Base-by-base conservation (phyloP, 2,329 filamentous ascomycete genomes). In the Apiospora koreana region DNA sequence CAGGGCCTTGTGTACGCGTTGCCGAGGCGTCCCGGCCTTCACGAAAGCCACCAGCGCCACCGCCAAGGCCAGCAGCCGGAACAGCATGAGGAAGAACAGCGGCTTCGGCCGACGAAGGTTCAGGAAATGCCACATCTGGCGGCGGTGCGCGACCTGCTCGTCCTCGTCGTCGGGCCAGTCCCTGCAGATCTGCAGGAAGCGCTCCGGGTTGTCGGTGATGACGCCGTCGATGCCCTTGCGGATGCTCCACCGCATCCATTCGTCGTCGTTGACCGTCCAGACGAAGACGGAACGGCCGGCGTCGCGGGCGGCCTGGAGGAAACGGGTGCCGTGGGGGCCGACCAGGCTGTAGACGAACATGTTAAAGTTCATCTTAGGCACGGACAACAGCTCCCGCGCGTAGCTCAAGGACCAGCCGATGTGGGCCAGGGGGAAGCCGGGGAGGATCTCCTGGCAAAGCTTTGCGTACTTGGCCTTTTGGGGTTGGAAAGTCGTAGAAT, bases 221-320 rank as follows among this genome's bases (percentile, higher is more conserved):
- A 97, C 92, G 0, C 93, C 95, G 75, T 97, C 93, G 1, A 97
- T 83, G n/a, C 71, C 75, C 54, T 87, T 82, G 38, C 85, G 81
- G 43, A 97, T 89, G 73, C 89, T 87, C 94, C 94, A 97, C 75
- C 90, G 87, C 95, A 98, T 98, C 81, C 90, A 88, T 67, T 86
- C 84, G 72, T 89, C 87, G 18, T 92, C 87, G 78, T 98, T 97
- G 67, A 97, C 93, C 0, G 95, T 98, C 95, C 95, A 98, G 0
- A 90, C 87, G 75, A 92, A 91, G 5, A 98, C 83, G 4, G 87
- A 86, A 28, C 92, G 86, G 21, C 85, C 82, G 1, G 84, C 82
- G 65, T 82, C 79, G 71, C 86, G 86, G 35, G 89, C 88, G 69
- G 91, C 87, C 16, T 84, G 83, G 21, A 94, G 81, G 82, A 98